Evolutionary conservation across 2,329 filamentous ascomycete species (phyloP).

Genomic region (Cytospora mali): DNA sequence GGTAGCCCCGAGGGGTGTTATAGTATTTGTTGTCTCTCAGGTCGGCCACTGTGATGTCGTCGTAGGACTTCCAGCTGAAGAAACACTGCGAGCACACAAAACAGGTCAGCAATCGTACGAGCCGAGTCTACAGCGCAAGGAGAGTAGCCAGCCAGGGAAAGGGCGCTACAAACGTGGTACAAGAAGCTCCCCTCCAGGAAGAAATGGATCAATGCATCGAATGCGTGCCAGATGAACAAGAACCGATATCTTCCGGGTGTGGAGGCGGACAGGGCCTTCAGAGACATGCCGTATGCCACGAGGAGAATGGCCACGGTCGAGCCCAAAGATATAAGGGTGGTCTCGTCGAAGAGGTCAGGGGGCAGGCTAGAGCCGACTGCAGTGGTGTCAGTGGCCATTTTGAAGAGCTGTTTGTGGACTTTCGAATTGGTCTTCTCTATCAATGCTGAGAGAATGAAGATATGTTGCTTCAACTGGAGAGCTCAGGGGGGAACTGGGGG

Average conservation of each 20-base stretch:
- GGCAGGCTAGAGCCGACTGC: constrained; percentile 42
- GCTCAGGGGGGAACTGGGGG: background rate
- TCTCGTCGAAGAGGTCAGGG: constrained; percentile 61
- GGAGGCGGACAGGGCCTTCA: constrained; percentile 48
- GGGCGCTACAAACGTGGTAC: constrained; percentile 60
- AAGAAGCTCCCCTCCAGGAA: constrained; percentile 89
- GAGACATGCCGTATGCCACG: constrained; percentile 53
- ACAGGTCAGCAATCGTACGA: constrained; percentile 3
- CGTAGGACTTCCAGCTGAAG: constrained; percentile 58
- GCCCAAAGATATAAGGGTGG: constrained; percentile 61
- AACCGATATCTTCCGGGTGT: constrained; percentile 64
- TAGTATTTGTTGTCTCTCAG: constrained; percentile 42
- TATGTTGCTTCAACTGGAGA: background rate
- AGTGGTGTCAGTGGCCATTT: constrained; percentile 18
- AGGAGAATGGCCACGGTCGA: constrained; percentile 56
- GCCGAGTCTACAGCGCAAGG: background rate
- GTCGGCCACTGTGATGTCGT: constrained; percentile 37
- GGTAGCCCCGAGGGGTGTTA: constrained; percentile 55
- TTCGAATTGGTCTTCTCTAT: background rate
- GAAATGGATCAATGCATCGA: constrained; percentile 90
- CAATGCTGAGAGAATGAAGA: background rate
- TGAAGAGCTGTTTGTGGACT: background rate
- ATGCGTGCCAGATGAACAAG: constrained; percentile 93
- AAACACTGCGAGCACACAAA: constrained; percentile 60
- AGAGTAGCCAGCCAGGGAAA: background rate